Evolutionary conservation across 805 yeast species (phyloP), one percentile per base, ranked within the genome.

Genomic region (Candida ovalis): DNA sequence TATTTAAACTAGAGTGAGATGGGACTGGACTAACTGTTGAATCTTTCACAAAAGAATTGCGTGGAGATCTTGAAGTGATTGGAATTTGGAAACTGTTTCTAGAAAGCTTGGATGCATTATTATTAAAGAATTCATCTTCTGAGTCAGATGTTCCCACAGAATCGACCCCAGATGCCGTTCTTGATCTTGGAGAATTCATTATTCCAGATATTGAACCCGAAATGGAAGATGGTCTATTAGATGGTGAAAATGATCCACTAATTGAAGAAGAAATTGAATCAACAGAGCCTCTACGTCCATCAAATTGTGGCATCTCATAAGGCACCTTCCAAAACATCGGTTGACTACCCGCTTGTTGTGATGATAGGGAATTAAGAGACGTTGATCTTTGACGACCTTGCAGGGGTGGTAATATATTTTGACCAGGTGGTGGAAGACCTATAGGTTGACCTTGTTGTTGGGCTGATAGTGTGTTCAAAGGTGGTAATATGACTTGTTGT

Each of bases 301-400:
- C 50, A 22, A 54, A 51, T 15, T 48, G 53, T 0, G 83, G 82
- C 75, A 78, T 74, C 51, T 78, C 81, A 57, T 77, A 77, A 6
- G 84, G 84, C 3, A 78, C 84, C 56, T 78, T 80, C 85, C 85
- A 80, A 61, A 80, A 78, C 37, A 67, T 54, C 3, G 59, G 63
- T 27, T 33, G 47, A 15, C 27, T 47, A 15, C 13, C 37, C 15
- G 27, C 43, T 22, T 33, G 36, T 21, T 42, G 51, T 12, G 45
- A 40, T 35, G 54, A 39, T 36, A 43, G 33, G 10, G 56, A 51
- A 40, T 56, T 55, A 18, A 53, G 28, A 4, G 64, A 59, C 1
- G 56, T 44, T 4, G 67, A 57, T 5, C 63, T 45, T 37, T 50
- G 54, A 35, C 61, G 44, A 8, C 47, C 47, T 22, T 51, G 55